These are phyloP conservation scores for Grigorovia yakushimaensis DNA, from an alignment of 805 yeast genomes.

Conservation along the genomic window DNA sequence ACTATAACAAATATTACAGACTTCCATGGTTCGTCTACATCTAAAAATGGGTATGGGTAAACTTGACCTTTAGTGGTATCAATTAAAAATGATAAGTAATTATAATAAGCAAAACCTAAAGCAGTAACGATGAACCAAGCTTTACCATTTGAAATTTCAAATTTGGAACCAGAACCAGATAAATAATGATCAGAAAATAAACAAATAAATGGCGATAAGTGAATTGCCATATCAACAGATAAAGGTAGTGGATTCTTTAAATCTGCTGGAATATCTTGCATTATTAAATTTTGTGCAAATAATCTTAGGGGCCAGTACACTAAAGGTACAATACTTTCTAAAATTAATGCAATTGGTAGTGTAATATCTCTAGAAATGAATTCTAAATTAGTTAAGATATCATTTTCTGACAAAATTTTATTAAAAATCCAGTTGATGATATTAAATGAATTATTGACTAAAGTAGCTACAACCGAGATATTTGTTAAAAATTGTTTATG, in stretches of 20 bases:
- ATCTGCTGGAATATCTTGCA: slow-evolving; percentile 23
- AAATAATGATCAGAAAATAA: slow-evolving; percentile 41
- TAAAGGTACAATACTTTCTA: slow-evolving; percentile 51
- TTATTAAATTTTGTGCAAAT: slow-evolving; percentile 40
- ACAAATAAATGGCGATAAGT: slow-evolving; percentile 47
- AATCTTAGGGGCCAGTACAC: slow-evolving; percentile 65
- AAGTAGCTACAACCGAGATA: slow-evolving; percentile 42
- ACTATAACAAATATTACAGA: slow-evolving; percentile 41
- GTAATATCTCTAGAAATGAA: slow-evolving; percentile 26
- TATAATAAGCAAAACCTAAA: slow-evolving; percentile 44
- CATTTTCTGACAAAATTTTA: slow-evolving; percentile 2
- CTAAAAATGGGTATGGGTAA: slow-evolving; percentile 62
- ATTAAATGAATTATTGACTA: slow-evolving; percentile 35
- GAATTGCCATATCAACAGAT: slow-evolving; percentile 46
- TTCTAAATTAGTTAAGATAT: slow-evolving; percentile 6
- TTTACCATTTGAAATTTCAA: slow-evolving; percentile 24
- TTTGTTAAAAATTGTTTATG: slow-evolving; percentile 67
- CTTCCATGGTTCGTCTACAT: slow-evolving; percentile 39
- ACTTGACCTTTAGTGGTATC: slow-evolving; percentile 37
- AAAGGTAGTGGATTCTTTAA: slow-evolving; percentile 33
- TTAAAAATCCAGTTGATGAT: slow-evolving; percentile 28
- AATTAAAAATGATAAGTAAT: slow-evolving; percentile 38
- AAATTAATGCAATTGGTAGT: slow-evolving; percentile 44
- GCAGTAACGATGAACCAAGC: slow-evolving; percentile 34
- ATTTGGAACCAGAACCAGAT: slow-evolving; percentile 39